These are phyloP conservation scores for Fusarium bulbicola DNA, from an alignment of 2,329 filamentous ascomycete species.

Conservation along the genomic window DNA sequence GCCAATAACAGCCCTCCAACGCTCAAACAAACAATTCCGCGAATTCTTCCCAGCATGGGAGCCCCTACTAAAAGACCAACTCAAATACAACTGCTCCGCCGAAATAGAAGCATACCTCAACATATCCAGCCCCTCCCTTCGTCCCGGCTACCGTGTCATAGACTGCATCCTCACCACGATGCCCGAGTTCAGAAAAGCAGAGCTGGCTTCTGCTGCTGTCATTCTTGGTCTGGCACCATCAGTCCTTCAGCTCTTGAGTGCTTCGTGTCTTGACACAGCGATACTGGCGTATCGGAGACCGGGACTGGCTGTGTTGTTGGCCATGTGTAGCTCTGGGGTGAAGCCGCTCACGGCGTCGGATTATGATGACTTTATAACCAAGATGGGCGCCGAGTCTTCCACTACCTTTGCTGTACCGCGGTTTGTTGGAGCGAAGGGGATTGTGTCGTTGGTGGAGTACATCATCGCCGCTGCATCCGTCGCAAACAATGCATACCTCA, in stretches of 20 bases:
- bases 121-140: background rate
- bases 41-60: constrained; percentile 36
- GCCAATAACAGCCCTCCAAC: background rate
- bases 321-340: constrained; percentile 23
- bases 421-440: background rate
- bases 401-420: background rate
- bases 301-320: constrained; percentile 27
- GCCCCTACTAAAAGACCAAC: background rate
- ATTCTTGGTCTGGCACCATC: constrained; percentile 34
- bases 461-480: constrained; percentile 2
- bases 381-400: constrained; percentile 5
- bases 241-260: constrained; percentile 28
- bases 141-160: constrained; percentile 18
- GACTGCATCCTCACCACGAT: constrained; percentile 29
- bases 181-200: constrained; percentile 38
- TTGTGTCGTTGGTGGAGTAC: constrained; percentile 11
- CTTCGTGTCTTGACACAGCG: constrained; percentile 33
- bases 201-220: constrained; percentile 34
- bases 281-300: constrained; percentile 31
- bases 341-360: constrained; percentile 10
- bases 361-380: constrained; percentile 1
- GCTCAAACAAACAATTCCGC: constrained; percentile 20
- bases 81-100: background rate
- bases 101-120: constrained; percentile 1
- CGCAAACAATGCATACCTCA: constrained; percentile 21